A percentile compares a stretch with the other conserved stretches of the same genome.
These are phyloP conservation scores for Vickermania ingenoplastis DNA, from an alignment of 208 protist genomes.

Conservation along the genomic window DNA sequence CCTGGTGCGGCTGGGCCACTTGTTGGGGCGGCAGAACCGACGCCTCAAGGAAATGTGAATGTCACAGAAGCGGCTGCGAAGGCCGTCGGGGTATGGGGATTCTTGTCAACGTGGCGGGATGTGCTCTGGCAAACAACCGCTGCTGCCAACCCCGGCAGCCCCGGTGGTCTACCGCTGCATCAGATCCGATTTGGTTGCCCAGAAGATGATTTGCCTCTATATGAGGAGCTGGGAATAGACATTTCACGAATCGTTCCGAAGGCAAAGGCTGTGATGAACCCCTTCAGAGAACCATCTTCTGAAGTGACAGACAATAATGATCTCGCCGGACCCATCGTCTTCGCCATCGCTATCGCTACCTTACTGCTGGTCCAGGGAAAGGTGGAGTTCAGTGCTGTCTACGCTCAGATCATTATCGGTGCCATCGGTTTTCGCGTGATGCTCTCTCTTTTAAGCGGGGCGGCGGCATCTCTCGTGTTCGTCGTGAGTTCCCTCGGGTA, in stretches of 20 bases:
- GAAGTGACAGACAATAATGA: constrained; percentile 46
- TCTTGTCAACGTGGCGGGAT: neutral
- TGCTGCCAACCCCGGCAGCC: constrained; percentile 1
- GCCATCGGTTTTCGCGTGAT: constrained; percentile 60
- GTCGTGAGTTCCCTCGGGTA: constrained; percentile 74
- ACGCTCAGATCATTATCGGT: constrained; percentile 63
- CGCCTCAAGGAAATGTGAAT: too few species aligned
- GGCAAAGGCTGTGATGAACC: constrained; percentile 58
- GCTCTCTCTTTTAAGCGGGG: constrained; percentile 55
- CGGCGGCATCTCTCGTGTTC: constrained; percentile 35
- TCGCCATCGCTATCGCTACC: constrained; percentile 57
- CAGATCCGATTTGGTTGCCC: constrained; percentile 73
- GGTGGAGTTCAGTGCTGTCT: constrained; percentile 79
- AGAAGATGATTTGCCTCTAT: constrained; percentile 69
- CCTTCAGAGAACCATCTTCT: constrained; percentile 24
- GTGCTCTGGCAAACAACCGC: neutral
- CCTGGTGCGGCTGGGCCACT: too few species aligned
- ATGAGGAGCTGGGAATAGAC: constrained; percentile 73
- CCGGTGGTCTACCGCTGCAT: constrained; percentile 26
- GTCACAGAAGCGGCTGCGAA: too few species aligned
- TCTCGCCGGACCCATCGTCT: constrained; percentile 61
- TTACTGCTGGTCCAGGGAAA: constrained; percentile 64
- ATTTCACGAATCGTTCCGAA: constrained; percentile 46
- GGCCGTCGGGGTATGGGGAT: too few species aligned
- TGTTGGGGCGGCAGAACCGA: too few species aligned